Evolutionary conservation across 2,329 filamentous ascomycete genomes (phyloP).

Genomic region (Fusarium nygamai): DNA sequence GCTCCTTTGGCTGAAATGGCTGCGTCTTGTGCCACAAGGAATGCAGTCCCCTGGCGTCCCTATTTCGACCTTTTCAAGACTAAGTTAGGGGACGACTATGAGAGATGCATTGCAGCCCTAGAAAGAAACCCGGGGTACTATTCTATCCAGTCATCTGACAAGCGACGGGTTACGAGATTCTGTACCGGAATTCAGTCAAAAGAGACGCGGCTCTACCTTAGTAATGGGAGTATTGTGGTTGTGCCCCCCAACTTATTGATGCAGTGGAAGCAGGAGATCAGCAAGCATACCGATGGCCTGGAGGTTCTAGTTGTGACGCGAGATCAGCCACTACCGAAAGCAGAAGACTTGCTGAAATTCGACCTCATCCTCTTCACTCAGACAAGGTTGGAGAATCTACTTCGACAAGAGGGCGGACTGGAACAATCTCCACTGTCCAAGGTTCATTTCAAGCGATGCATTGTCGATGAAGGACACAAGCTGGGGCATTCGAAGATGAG

Average conservation of each 20-base stretch:
- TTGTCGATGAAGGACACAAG: constrained; percentile 91
- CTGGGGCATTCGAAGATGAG: constrained; percentile 72
- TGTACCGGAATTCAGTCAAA: constrained; percentile 33
- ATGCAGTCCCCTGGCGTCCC: constrained; percentile 75
- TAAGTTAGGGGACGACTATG: constrained; percentile 59
- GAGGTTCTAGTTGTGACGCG: constrained; percentile 71
- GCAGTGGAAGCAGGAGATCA: constrained; percentile 86
- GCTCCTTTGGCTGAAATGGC: constrained; percentile 80
- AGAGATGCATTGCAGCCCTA: constrained; percentile 65
- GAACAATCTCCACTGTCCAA: constrained; percentile 70
- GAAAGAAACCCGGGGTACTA: constrained; percentile 69
- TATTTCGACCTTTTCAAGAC: constrained; percentile 65
- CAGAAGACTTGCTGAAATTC: constrained; percentile 68
- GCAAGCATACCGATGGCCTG: constrained; percentile 77
- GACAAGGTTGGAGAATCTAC: constrained; percentile 73
- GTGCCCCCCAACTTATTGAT: constrained; percentile 84
- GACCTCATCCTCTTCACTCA: constrained; percentile 85
- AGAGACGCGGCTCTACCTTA: constrained; percentile 68
- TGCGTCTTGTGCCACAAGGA: constrained; percentile 72
- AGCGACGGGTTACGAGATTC: constrained; percentile 41
- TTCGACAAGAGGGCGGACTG: constrained; percentile 44
- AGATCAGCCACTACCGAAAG: constrained; percentile 64
- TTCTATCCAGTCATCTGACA: constrained; percentile 58
- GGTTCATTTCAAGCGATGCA: constrained; percentile 86
- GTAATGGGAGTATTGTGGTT: constrained; percentile 77